Conservation (phyloP, 805 yeast genomes). For the Zygotorulaspora chibaensis region DNA sequence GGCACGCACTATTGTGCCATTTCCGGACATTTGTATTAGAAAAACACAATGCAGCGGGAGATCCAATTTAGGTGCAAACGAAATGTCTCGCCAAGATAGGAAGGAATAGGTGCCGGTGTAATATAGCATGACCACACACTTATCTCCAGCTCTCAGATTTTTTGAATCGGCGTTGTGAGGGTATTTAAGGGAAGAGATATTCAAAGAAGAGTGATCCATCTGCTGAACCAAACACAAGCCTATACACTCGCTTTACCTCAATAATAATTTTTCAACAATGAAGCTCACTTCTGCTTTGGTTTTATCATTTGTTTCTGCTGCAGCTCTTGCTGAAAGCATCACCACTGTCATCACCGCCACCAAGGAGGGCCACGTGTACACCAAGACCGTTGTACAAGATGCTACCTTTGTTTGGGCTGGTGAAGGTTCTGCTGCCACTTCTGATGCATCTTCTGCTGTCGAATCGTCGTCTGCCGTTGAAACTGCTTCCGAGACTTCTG, state of each 20-base stretch:
- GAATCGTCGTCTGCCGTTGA: not conserved
- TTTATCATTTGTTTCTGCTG: not conserved
- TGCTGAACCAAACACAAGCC: not conserved
- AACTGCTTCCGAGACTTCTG: not conserved
- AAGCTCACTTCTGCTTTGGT: slow-evolving; percentile 1
- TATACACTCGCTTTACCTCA: not conserved
- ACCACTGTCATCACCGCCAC: slow-evolving; percentile 8
- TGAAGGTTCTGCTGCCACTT: slow-evolving; percentile 1
- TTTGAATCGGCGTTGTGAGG: too few species aligned
- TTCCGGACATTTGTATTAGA: too few species aligned
- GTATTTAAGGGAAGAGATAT: too few species aligned
- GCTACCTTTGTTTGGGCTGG: slow-evolving; percentile 7
- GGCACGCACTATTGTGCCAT: too few species aligned
- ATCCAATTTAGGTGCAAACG: too few species aligned
- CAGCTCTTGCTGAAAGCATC: slow-evolving; percentile 1
- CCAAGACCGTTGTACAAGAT: slow-evolving; percentile 10
- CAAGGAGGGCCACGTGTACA: slow-evolving; percentile 12
- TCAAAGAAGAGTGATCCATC: too few species aligned
- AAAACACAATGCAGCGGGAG: too few species aligned
- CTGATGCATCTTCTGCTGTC: not conserved
- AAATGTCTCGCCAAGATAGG: too few species aligned
- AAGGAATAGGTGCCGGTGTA: too few species aligned
- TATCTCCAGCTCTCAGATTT: too few species aligned
- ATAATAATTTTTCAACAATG: slow-evolving; percentile 1
- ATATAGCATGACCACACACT: too few species aligned